Conservation (phyloP, 345 rosid genomes). For the Balakata baccata region DNA sequence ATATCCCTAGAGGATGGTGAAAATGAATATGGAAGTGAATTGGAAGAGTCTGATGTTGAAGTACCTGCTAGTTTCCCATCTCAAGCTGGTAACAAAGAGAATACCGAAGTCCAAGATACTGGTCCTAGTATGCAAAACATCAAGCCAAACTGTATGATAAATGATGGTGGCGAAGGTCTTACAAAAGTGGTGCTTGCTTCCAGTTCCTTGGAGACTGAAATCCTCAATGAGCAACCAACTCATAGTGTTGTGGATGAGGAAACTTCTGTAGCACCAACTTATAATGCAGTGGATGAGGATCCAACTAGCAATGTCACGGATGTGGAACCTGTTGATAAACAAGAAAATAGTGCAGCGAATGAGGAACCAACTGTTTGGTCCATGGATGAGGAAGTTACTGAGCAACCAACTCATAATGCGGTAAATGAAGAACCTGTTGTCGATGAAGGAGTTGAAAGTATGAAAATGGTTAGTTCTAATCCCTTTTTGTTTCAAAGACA, state of each 20-base stretch:
- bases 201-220: background rate
- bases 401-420: background rate
- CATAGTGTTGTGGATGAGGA: background rate
- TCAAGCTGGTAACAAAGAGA: background rate
- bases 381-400: slow-evolving; percentile 3
- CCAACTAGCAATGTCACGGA: background rate
- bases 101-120: background rate
- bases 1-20: slow-evolving; percentile 12
- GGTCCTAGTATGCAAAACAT: background rate
- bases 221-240: background rate
- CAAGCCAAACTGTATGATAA: background rate
- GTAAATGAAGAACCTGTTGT: background rate
- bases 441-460: background rate
- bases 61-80: slow-evolving; percentile 10
- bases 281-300: background rate
- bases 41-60: slow-evolving; percentile 21
- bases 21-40: slow-evolving; percentile 17
- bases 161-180: background rate
- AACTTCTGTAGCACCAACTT: background rate
- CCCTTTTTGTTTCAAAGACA: background rate
- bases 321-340: background rate
- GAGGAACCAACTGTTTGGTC: background rate
- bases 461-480: slow-evolving; percentile 5
- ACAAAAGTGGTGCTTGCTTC: background rate
- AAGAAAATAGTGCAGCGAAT: background rate